Conservation (phyloP, 192 early-diverging fungal genomes). For the Entrophospora sp. region DNA sequence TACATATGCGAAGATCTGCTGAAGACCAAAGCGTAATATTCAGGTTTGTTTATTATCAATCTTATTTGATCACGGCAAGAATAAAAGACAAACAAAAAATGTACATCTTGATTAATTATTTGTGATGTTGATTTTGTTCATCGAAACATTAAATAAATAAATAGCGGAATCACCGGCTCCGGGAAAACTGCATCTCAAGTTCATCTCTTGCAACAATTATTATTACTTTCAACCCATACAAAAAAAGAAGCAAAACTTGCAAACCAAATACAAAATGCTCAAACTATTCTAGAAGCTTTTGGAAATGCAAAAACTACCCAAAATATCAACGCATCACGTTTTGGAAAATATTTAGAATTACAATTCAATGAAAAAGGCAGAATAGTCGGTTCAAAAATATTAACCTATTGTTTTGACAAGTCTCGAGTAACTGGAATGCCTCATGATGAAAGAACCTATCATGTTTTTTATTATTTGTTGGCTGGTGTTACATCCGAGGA, state of each 20-base stretch:
- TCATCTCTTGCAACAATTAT: constrained; percentile 65
- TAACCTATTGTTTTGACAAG: constrained; percentile 62
- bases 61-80: no score
- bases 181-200: constrained; percentile 75
- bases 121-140: neutral
- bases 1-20: constrained; percentile 54
- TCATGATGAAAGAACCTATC: constrained; percentile 52
- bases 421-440: constrained; percentile 50
- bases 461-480: constrained; percentile 79
- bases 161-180: constrained; percentile 76
- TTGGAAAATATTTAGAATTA: constrained; percentile 76
- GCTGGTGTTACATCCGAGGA: constrained; percentile 69
- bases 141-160: constrained; percentile 12
- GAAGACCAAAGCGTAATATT: constrained; percentile 61
- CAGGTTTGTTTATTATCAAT: constrained; percentile 29
- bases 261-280: constrained; percentile 56
- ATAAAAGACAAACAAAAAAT: no score
- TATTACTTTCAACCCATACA: constrained; percentile 62
- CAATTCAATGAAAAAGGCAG: constrained; percentile 83
- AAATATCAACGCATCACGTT: constrained; percentile 63
- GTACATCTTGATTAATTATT: neutral
- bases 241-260: constrained; percentile 69
- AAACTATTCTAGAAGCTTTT: constrained; percentile 73
- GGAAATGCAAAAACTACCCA: constrained; percentile 54
- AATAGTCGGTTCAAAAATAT: constrained; percentile 70